A percentile compares a stretch with the other conserved stretches of the same genome.
These are phyloP conservation scores for Kregervanrija pseudodelftensis DNA, from an alignment of 805 yeast species.

Conservation along the genomic window DNA sequence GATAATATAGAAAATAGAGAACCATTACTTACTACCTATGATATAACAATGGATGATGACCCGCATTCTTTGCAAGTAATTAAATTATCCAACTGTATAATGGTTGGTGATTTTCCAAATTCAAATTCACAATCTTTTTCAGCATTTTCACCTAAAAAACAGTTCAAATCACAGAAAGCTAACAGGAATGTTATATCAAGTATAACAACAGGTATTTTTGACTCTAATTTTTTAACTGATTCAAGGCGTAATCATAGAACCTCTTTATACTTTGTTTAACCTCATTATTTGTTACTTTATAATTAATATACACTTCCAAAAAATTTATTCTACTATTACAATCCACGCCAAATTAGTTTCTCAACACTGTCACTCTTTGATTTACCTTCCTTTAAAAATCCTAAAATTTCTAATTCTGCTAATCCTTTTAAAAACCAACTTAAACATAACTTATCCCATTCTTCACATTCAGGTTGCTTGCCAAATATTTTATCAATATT, in stretches of 20 bases:
- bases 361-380: conserved; percentile 61
- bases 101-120: too few relatives aligned
- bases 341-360: conserved; percentile 64
- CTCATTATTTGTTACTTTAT: not conserved
- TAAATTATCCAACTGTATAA: too few relatives aligned
- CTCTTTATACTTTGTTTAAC: conserved; percentile 6
- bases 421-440: conserved; percentile 73
- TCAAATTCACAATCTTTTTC: too few relatives aligned
- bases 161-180: not conserved
- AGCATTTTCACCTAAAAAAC: too few relatives aligned
- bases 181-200: not conserved
- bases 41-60: too few relatives aligned
- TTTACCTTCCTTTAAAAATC: conserved; percentile 56
- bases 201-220: not conserved
- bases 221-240: not conserved
- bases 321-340: conserved; percentile 24
- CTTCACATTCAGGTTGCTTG: conserved; percentile 15
- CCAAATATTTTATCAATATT: too few relatives aligned
- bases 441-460: conserved; percentile 58
- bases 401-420: conserved; percentile 62
- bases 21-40: too few relatives aligned
- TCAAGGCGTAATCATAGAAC: conserved; percentile 3
- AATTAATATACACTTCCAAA: not conserved
- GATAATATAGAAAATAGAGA: too few relatives aligned
- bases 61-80: too few relatives aligned